Conservation (phyloP, 495 filamentous ascomycete genomes). For the Aspergillus taichungensis region DNA sequence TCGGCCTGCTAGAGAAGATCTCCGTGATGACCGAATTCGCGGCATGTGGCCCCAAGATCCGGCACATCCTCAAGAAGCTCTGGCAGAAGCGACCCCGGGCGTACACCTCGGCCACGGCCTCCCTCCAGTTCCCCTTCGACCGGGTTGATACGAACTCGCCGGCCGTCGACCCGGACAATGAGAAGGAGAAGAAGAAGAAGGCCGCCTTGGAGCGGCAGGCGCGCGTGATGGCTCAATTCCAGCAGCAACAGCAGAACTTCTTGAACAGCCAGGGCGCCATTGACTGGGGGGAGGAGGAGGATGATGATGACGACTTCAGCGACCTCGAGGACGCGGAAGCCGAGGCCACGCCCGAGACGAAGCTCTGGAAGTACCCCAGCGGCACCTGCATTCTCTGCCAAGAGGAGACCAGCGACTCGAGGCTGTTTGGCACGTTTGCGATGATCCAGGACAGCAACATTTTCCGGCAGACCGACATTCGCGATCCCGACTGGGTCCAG, state of each 20-base stretch:
- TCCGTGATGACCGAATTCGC: constrained; percentile 65
- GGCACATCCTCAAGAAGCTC: constrained; percentile 76
- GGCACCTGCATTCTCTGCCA: constrained; percentile 95
- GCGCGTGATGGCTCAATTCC: constrained; percentile 92
- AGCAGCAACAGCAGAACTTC: constrained; percentile 92
- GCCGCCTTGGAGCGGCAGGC: constrained; percentile 83
- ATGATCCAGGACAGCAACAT: constrained; percentile 82
- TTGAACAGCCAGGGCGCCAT: constrained; percentile 74
- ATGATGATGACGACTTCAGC: constrained; percentile 43
- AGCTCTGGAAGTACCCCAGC: constrained; percentile 85
- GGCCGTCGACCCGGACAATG: constrained; percentile 51
- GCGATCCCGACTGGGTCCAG: constrained; percentile 72
- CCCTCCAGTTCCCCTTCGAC: constrained; percentile 43
- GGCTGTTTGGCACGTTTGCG: constrained; percentile 86
- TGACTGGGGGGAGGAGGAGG: constrained; percentile 66
- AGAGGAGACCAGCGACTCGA: constrained; percentile 84
- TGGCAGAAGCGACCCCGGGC: constrained; percentile 65
- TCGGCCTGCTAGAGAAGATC: constrained; percentile 65
- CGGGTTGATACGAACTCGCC: constrained; percentile 50
- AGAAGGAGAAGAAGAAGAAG: constrained; percentile 78
- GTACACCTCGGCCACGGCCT: constrained; percentile 54
- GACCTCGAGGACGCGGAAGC: constrained; percentile 50
- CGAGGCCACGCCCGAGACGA: constrained; percentile 47
- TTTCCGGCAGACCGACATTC: constrained; percentile 72
- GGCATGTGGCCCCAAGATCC: constrained; percentile 75